Evolutionary conservation across 345 rosid genomes (phyloP).

Genomic region (Geranium rotundifolium): DNA sequence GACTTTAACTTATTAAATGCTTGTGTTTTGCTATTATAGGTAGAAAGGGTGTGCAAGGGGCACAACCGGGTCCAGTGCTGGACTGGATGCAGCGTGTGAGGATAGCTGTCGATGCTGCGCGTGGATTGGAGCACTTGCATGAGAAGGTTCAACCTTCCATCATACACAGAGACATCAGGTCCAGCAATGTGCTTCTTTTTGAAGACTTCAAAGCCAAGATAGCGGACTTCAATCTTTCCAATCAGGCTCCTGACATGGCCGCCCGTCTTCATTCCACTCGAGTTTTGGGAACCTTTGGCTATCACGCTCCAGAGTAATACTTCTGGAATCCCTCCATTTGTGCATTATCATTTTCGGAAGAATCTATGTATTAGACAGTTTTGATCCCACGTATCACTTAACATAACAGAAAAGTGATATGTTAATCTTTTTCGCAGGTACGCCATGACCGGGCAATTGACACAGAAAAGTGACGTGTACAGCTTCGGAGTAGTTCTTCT

Average conservation of each 20-base stretch:
- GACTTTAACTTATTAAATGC: neutral
- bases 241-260: constrained; percentile 99
- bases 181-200: constrained; percentile 91
- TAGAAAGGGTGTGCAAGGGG: constrained; percentile 98
- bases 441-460: constrained; percentile 45
- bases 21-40: constrained; percentile 33
- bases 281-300: constrained; percentile 96
- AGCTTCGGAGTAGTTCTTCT: constrained; percentile 49
- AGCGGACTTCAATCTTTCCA: constrained; percentile 89
- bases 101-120: constrained; percentile 91
- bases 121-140: constrained; percentile 91
- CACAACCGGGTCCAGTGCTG: constrained; percentile 96
- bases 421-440: constrained; percentile 17
- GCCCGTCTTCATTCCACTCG: constrained; percentile 99
- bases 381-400: too few relatives aligned
- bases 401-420: too few relatives aligned
- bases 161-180: constrained; percentile 90
- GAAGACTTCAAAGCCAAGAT: constrained; percentile 90
- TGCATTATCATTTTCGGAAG: too few relatives aligned
- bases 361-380: too few relatives aligned
- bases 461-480: constrained; percentile 48
- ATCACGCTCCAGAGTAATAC: constrained; percentile 97
- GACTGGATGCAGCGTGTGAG: constrained; percentile 94
- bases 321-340: constrained; percentile 3
- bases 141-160: constrained; percentile 80